These are phyloP conservation scores for Amylocarpus encephaloides DNA, from an alignment of 2,329 filamentous ascomycete genomes.

Conservation along the genomic window DNA sequence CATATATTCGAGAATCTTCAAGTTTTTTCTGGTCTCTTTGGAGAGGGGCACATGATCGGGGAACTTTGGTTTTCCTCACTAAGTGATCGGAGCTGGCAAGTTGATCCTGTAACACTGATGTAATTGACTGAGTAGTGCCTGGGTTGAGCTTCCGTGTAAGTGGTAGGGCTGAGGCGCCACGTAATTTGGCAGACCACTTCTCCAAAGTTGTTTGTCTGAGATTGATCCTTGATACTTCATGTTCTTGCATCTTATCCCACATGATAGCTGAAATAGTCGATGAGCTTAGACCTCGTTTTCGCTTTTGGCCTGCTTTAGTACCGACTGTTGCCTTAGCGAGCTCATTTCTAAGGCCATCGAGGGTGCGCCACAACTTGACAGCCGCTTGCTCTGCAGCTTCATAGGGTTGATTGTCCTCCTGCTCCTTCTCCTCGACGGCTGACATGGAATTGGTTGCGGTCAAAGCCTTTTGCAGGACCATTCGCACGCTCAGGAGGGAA, in stretches of 20 bases:
- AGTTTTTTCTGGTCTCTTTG: slow-evolving; percentile 54
- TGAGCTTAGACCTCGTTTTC: slow-evolving; percentile 47
- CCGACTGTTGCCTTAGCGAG: slow-evolving; percentile 45
- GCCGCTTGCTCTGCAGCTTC: slow-evolving; percentile 80
- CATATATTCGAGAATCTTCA: slow-evolving; percentile 65
- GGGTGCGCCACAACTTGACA: slow-evolving; percentile 74
- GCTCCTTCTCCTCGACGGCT: slow-evolving; percentile 38
- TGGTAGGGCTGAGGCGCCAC: slow-evolving; percentile 50
- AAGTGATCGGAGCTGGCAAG: slow-evolving; percentile 61
- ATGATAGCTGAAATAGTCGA: slow-evolving; percentile 58
- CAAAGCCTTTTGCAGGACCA: slow-evolving; percentile 87
- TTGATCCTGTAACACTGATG: slow-evolving; percentile 63
- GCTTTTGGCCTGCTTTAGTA: slow-evolving; percentile 49
- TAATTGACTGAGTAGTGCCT: slow-evolving; percentile 51
- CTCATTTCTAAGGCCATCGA: slow-evolving; percentile 62
- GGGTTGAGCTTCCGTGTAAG: slow-evolving; percentile 52
- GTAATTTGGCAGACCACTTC: slow-evolving; percentile 84
- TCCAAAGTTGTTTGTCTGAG: slow-evolving; percentile 69
- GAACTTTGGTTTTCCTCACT: slow-evolving; percentile 60
- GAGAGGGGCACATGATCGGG: slow-evolving; percentile 69
- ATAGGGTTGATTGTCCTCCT: slow-evolving; percentile 44
- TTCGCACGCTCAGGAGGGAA: slow-evolving; percentile 79
- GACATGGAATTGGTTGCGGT: slow-evolving; percentile 72
- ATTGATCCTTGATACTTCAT: slow-evolving; percentile 53
- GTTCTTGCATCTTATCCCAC: slow-evolving; percentile 63